phyloP scores from a whole-genome alignment of 176 grass and related monocot genomes.

The Lolium multiflorum region DNA sequence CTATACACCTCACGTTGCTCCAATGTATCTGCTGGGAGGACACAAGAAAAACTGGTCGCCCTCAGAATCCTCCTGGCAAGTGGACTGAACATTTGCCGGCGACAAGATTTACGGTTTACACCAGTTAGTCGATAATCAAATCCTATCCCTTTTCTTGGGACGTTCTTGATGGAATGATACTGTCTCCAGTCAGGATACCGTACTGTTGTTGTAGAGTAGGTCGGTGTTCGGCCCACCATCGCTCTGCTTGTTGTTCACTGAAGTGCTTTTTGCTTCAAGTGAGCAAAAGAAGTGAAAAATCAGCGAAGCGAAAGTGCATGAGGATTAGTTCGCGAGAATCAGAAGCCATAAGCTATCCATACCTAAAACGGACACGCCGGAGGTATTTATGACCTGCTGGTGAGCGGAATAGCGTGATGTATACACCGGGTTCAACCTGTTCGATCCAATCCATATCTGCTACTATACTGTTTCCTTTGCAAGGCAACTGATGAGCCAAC shows the following conservation, averaged over 20 bases:
- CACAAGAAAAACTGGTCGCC: background rate
- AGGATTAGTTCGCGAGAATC: background rate
- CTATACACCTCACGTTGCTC: background rate
- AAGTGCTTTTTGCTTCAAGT: constrained; percentile 70
- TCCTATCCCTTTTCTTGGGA: constrained; percentile 33
- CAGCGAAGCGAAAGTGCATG: background rate
- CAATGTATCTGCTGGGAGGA: background rate
- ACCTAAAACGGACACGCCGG: constrained; percentile 73
- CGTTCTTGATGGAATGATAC: constrained; percentile 23
- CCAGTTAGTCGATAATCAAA: background rate
- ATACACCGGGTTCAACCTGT: constrained; percentile 71
- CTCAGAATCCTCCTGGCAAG: background rate
- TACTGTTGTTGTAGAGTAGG: constrained; percentile 58
- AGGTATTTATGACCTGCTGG: constrained; percentile 59
- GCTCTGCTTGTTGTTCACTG: constrained; percentile 63
- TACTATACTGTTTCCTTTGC: constrained; percentile 45
- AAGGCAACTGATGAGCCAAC: constrained; percentile 3
- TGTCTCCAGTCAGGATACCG: constrained; percentile 54
- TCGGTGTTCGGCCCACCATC: constrained; percentile 67
- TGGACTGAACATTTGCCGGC: no score
- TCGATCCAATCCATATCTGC: constrained; percentile 65
- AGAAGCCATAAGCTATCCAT: background rate
- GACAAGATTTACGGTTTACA: no score
- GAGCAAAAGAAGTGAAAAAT: background rate
- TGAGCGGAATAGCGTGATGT: constrained; percentile 62